Percentiles rank a stretch among this genome's conserved stretches.
Evolutionary conservation across 495 filamentous ascomycete genomes (phyloP).

Genomic region (Neurospora sp.): DNA sequence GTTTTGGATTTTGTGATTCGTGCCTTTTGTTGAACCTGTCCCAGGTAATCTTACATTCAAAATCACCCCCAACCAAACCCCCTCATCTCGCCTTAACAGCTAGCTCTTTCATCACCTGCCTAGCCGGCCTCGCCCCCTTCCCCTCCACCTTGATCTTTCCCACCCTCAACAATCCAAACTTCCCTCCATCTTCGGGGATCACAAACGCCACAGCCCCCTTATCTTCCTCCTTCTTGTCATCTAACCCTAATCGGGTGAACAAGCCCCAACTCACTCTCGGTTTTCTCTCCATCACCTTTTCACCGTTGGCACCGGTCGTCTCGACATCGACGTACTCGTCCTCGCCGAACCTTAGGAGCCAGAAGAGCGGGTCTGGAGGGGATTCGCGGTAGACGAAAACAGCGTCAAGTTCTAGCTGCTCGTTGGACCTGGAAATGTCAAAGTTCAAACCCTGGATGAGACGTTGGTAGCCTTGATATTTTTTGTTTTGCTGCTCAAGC

Average conservation of each 20-base stretch:
- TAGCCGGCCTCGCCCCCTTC: neutral
- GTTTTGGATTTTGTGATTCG: neutral
- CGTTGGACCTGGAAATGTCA: neutral
- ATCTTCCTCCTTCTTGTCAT: neutral
- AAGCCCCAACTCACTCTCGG: neutral
- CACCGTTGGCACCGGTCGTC: neutral
- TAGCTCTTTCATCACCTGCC: neutral
- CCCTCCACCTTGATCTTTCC: constrained; percentile 26
- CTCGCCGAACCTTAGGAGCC: neutral
- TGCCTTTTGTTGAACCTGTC: neutral
- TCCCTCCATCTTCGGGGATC: neutral
- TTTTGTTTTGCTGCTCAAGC: neutral
- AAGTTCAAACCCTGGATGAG: neutral
- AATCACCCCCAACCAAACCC: too few relatives aligned
- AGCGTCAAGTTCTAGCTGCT: neutral
- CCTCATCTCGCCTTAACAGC: neutral
- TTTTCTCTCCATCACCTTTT: neutral
- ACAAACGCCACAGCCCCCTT: neutral
- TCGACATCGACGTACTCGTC: neutral
- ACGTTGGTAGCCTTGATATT: neutral
- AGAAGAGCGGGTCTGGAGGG: neutral
- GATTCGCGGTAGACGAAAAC: neutral
- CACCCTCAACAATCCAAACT: constrained; percentile 13
- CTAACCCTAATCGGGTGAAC: neutral
- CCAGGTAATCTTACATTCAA: too few relatives aligned